phyloP scores from a whole-genome alignment of 2,329 filamentous ascomycete genomes.

The Ceratocystis alfenasii region DNA sequence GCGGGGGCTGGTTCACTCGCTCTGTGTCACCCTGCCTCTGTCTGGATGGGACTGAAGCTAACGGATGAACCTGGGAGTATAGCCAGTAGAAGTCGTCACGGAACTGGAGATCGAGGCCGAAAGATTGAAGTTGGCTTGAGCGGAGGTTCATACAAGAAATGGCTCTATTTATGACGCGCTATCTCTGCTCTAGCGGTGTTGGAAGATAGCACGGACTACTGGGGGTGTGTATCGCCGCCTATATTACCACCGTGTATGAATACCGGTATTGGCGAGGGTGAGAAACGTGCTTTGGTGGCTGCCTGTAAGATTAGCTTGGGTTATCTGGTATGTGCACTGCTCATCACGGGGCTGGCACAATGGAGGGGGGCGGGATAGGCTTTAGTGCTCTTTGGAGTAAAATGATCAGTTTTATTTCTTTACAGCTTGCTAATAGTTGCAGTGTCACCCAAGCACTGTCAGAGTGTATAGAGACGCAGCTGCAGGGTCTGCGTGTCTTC shows the following conservation, averaged over 20 bases:
- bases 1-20: not conserved
- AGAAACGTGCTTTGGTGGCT: not conserved
- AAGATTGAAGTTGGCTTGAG: not conserved
- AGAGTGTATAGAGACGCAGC: not conserved
- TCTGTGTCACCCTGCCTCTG: not conserved
- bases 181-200: not conserved
- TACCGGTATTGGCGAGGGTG: not conserved
- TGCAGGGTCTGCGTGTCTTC: not conserved
- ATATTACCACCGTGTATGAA: not conserved
- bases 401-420: not conserved
- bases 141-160: not conserved
- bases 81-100: not conserved
- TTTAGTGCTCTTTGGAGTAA: not conserved
- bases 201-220: not conserved
- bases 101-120: not conserved
- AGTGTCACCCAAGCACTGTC: not conserved
- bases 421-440: not conserved
- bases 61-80: not conserved
- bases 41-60: not conserved
- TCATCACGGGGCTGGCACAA: not conserved
- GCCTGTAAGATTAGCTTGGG: constrained; percentile 7
- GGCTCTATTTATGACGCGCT: not conserved
- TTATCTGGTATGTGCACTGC: not conserved
- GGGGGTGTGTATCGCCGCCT: not conserved
- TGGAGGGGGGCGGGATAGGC: not conserved